phyloP scores from a whole-genome alignment of 1,139 yeast genomes.

The Lizanozyma gosingica region DNA sequence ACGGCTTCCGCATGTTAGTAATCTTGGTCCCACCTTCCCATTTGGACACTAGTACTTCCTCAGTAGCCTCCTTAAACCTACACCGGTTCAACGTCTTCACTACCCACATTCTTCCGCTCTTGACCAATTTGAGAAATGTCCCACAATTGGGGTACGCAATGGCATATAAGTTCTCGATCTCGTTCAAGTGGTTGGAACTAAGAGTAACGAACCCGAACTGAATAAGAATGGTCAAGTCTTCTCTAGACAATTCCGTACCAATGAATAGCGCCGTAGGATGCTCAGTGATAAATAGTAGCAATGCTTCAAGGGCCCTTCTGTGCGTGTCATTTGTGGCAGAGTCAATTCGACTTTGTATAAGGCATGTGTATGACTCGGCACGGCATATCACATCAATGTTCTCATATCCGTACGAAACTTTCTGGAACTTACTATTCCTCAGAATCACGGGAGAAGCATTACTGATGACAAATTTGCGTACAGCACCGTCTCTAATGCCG shows the following conservation, averaged over 20 bases:
- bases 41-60: constrained; percentile 35
- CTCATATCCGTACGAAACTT: constrained; percentile 37
- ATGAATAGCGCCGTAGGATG: constrained; percentile 28
- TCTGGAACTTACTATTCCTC: constrained; percentile 26
- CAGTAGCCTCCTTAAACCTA: constrained; percentile 46
- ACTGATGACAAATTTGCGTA: constrained; percentile 32
- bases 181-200: constrained; percentile 40
- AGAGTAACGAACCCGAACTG: constrained; percentile 48
- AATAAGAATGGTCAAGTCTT: constrained; percentile 28
- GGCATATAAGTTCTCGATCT: constrained; percentile 33
- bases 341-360: constrained; percentile 10
- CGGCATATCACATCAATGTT: constrained; percentile 32
- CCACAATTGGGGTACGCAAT: constrained; percentile 60
- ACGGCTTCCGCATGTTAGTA: constrained; percentile 44
- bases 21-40: constrained; percentile 41
- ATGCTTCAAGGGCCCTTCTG: constrained; percentile 3
- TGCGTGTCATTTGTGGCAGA: constrained; percentile 3
- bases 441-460: constrained; percentile 40
- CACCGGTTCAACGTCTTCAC: constrained; percentile 32
- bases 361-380: constrained; percentile 15
- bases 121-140: constrained; percentile 39
- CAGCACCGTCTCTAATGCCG: constrained; percentile 21
- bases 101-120: constrained; percentile 43
- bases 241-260: constrained; percentile 9
- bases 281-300: constrained; percentile 9